Conservation (phyloP, 495 filamentous ascomycete genomes). For the Trichoderma virens region DNA sequence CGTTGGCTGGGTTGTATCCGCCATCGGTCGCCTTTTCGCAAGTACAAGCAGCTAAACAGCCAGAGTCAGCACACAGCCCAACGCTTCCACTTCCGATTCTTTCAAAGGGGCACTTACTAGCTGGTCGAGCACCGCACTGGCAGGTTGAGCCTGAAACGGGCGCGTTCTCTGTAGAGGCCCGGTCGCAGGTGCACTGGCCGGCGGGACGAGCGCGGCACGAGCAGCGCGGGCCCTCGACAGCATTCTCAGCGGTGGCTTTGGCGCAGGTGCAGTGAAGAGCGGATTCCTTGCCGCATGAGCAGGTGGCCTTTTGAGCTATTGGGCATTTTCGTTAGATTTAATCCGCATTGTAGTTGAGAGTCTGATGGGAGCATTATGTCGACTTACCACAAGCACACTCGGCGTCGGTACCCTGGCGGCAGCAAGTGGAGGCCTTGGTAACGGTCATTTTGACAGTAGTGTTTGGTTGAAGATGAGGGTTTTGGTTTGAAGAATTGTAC, state of each 20-base stretch:
- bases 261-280: conserved; percentile 83
- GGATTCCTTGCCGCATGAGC: conserved; percentile 81
- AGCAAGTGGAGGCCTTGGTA: conserved; percentile 38
- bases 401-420: conserved; percentile 33
- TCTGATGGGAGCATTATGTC: too few species aligned
- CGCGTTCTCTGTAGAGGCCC: conserved; percentile 64
- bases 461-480: conserved; percentile 12
- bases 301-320: conserved; percentile 51
- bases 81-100: background rate
- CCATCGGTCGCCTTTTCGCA: conserved; percentile 65
- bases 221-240: conserved; percentile 63
- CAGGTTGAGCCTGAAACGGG: conserved; percentile 48
- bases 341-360: too few species aligned
- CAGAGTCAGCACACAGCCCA: conserved; percentile 14
- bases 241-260: conserved; percentile 70
- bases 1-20: conserved; percentile 42
- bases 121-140: conserved; percentile 66
- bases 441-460: conserved; percentile 18
- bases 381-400: conserved; percentile 46
- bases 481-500: background rate
- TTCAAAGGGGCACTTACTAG: conserved; percentile 41
- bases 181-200: conserved; percentile 76
- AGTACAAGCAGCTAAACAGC: conserved; percentile 62
- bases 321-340: background rate
- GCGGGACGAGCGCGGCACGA: conserved; percentile 71